Evolutionary conservation across 2,329 filamentous ascomycete species (phyloP), one percentile per base, ranked within the genome.

Genomic region (Pyrenochaeta sp.): DNA sequence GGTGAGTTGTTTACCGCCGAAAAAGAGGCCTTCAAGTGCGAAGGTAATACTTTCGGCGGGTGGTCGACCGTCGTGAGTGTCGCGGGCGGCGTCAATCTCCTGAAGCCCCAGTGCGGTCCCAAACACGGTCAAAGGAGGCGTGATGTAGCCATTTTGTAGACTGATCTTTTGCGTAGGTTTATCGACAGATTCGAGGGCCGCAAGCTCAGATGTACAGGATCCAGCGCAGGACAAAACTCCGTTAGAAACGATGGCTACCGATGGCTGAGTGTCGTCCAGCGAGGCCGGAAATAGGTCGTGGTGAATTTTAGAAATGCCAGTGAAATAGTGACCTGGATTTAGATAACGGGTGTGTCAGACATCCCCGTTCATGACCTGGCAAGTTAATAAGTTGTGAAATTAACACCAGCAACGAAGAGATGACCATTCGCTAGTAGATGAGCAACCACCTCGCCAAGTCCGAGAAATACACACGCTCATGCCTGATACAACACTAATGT

Each of bases 41-140:
- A 86, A 81, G 40, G 83, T 85, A 62, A 89, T 88, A 5, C 62
- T 67, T 0, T 77, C 69, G 0, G 85, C 85, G 57, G 85, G 83
- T 0, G 81, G 84, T 40, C 47, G 39, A 11, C 76, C 75, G 7
- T 75, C 67, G 57, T 78, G 73, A 0, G 83, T 84, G 18, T 67
- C 69, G 1, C 61, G 56, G 45, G 90, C 88, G 4, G 79, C 79
- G 51, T 84, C 82, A 47, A 90, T 89, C 47, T 85, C 87, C 56
- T 83, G 83, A 6, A 90, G 79, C 0, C 88, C 88, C 0, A 90
- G 74, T 1, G 77, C 77, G 3, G 85, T 83, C 1, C 83, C 86
- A 27, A 89, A 84, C 1, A 83, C 85, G 2, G 85, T 87, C 56
- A 89, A 82, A 0, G 85, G 79, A 5, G 82, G 78, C 5, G 83